A percentile compares a stretch with the other conserved stretches of the same genome.
These are phyloP conservation scores for Cardamine resedifolia DNA, from an alignment of 345 rosid species.

Conservation along the genomic window DNA sequence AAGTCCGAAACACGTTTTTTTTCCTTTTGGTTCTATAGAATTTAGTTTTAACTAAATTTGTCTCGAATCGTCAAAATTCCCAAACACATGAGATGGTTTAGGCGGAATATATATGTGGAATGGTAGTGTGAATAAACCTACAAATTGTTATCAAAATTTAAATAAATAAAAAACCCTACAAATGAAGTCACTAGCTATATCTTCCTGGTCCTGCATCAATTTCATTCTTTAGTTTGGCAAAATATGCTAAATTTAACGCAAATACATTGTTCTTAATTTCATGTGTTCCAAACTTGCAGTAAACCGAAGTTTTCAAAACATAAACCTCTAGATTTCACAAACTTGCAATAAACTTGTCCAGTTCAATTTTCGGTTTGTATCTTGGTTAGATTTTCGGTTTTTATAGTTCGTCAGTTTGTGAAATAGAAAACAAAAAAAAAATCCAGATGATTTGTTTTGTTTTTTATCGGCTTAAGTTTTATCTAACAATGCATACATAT, in stretches of 20 bases:
- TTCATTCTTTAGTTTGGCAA: no score
- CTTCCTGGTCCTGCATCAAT: no score
- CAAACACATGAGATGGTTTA: background rate
- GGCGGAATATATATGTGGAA: background rate
- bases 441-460: background rate
- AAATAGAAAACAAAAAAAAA: background rate
- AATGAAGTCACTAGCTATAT: background rate
- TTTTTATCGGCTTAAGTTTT: background rate
- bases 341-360: no score
- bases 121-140: background rate
- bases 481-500: background rate
- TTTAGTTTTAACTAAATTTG: background rate
- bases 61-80: background rate
- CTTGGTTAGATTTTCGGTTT: background rate
- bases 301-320: no score
- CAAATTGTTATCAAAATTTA: no score
- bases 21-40: background rate
- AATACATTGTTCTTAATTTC: no score
- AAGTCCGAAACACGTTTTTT: slow-evolving; percentile 11
- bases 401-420: background rate
- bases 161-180: no score
- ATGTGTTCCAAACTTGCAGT: no score
- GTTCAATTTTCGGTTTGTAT: background rate
- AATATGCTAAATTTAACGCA: no score
- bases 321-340: no score